Evolutionary conservation across 306 rosid genomes (phyloP).

Genomic region (Cicer pinnatifidum): DNA sequence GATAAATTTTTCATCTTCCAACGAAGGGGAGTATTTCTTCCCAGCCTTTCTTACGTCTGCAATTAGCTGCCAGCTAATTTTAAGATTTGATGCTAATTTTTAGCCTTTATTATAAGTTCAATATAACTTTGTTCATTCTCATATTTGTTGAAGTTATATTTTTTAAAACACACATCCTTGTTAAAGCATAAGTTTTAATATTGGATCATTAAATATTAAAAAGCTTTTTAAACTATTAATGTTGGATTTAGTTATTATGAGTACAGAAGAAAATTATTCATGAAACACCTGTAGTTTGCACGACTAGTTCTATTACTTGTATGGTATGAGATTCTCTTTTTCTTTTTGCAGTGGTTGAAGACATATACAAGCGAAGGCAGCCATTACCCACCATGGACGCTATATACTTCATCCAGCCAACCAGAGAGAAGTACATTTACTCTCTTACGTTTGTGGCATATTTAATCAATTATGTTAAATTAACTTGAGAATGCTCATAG

Average conservation of each 20-base stretch:
- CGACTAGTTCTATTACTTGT: conserved; percentile 39
- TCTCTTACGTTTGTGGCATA: conserved; percentile 33
- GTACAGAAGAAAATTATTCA: conserved; percentile 24
- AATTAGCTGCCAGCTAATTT: conserved; percentile 36
- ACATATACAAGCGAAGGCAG: conserved; percentile 90
- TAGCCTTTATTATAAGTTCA: conserved; percentile 17
- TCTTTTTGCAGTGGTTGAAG: conserved; percentile 88
- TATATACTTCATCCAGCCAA: conserved; percentile 93
- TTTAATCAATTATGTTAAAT: conserved; percentile 24
- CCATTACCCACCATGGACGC: conserved; percentile 98
- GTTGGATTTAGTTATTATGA: conserved; percentile 15
- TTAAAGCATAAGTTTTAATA: conserved; percentile 25
- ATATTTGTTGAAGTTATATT: not conserved
- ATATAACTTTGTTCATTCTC: conserved; percentile 18
- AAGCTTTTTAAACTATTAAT: not conserved
- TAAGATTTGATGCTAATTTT: conserved; percentile 36
- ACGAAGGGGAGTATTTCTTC: not conserved
- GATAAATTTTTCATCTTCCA: not conserved
- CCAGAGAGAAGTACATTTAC: conserved; percentile 73
- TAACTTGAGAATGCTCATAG: conserved; percentile 36
- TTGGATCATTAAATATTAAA: conserved; percentile 19
- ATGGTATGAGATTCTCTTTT: conserved; percentile 39
- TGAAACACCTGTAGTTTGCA: conserved; percentile 35
- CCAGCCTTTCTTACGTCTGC: not conserved
- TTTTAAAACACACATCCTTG: not conserved